phyloP scores from a whole-genome alignment of 129 eudicot species.

The Erigeron canadensis region DNA sequence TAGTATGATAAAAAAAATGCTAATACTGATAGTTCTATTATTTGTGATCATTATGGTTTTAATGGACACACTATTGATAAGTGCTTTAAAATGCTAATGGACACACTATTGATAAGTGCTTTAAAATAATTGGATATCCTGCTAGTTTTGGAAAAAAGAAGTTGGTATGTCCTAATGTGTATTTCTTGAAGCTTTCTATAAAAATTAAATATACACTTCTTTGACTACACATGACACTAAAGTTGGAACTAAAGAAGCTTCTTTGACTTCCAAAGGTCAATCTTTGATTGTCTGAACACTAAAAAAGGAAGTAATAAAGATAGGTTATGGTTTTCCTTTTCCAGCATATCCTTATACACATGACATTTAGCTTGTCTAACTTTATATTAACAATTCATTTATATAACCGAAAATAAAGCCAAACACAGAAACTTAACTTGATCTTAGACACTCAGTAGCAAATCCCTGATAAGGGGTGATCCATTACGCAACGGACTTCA shows the following conservation, averaged over 20 bases:
- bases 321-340: not conserved
- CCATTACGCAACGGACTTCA: no score
- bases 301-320: not conserved
- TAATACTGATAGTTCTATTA: no score
- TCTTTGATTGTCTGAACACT: conserved; percentile 1
- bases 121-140: not conserved
- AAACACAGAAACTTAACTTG: no score
- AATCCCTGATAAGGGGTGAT: no score
- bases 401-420: no score
- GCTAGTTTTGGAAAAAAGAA: not conserved
- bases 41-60: no score
- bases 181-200: not conserved
- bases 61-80: not conserved
- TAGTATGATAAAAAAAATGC: no score
- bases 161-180: not conserved
- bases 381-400: not conserved
- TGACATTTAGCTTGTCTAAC: not conserved
- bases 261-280: conserved; percentile 6
- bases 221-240: conserved; percentile 2
- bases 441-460: no score
- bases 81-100: no score
- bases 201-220: not conserved
- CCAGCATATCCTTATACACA: conserved; percentile 16
- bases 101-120: no score
- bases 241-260: not conserved